phyloP scores from a whole-genome alignment of 805 yeast genomes.

The Nakazawaea pomicola region DNA sequence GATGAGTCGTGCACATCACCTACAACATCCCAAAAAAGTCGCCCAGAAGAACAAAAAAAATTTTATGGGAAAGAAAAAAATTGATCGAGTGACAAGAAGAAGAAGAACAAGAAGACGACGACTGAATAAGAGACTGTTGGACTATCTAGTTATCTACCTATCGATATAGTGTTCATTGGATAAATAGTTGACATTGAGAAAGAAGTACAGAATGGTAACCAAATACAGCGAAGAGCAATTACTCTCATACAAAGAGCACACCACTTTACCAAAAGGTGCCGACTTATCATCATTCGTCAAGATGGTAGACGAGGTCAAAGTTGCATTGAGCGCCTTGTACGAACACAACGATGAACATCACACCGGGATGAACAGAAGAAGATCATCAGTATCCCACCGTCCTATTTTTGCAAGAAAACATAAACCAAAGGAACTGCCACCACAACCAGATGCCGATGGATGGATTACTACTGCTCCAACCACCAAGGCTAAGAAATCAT shows the following conservation, averaged over 20 bases:
- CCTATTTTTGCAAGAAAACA: constrained; percentile 53
- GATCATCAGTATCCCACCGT: constrained; percentile 21
- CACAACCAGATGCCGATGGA: constrained; percentile 70
- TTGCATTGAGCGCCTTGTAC: constrained; percentile 20
- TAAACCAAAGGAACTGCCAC: constrained; percentile 40
- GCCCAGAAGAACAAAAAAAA: too few species aligned
- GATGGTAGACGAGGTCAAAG: constrained; percentile 63
- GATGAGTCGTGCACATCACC: too few species aligned
- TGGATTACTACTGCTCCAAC: constrained; percentile 71
- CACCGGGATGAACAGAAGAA: constrained; percentile 11
- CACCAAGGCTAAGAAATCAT: constrained; percentile 36
- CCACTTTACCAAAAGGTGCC: constrained; percentile 54
- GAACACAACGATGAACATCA: constrained; percentile 21
- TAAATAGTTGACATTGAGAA: too few species aligned
- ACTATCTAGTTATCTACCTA: too few species aligned
- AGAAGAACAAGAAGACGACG: too few species aligned
- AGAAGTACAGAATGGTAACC: constrained; percentile 33
- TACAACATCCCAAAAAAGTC: too few species aligned
- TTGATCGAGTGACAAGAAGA: too few species aligned
- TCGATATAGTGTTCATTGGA: too few species aligned
- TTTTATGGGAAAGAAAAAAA: too few species aligned
- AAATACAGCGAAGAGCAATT: constrained; percentile 72
- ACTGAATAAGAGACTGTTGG: too few species aligned
- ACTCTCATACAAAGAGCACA: constrained; percentile 49
- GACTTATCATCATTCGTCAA: constrained; percentile 62